Conservation (phyloP, 345 rosid species). For the Gossypioides kirkii region DNA sequence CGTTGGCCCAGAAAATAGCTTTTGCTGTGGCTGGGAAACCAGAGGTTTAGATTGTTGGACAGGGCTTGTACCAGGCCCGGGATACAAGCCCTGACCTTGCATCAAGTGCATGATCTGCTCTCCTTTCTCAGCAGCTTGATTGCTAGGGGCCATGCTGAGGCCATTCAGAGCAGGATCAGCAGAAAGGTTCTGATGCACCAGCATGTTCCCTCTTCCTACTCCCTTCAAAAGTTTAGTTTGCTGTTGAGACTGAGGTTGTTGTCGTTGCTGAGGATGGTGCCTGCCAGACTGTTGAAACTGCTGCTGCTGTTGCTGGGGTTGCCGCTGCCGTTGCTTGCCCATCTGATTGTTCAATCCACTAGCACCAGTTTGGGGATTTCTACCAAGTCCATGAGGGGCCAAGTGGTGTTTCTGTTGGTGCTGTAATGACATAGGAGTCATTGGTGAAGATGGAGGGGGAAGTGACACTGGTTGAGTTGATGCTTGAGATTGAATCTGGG, state of each 20-base stretch:
- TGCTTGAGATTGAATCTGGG: conserved; percentile 62
- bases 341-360: conserved; percentile 64
- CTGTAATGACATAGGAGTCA: conserved; percentile 50
- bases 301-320: conserved; percentile 43
- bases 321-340: conserved; percentile 84
- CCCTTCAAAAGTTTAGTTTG: conserved; percentile 73
- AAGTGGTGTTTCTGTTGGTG: conserved; percentile 60
- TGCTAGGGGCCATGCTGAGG: conserved; percentile 44
- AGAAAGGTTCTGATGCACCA: conserved; percentile 54
- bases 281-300: conserved; percentile 82
- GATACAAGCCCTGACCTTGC: conserved; percentile 59
- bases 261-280: conserved; percentile 86
- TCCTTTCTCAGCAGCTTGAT: conserved; percentile 67
- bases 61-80: conserved; percentile 50
- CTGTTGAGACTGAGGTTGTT: conserved; percentile 53
- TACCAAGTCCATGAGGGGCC: conserved; percentile 50
- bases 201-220: conserved; percentile 73
- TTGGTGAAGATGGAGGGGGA: conserved; percentile 51
- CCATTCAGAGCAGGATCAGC: conserved; percentile 78
- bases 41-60: conserved; percentile 59
- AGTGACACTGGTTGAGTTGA: conserved; percentile 52
- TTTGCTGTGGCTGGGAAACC: conserved; percentile 52
- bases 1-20: conserved; percentile 43
- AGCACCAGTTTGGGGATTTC: conserved; percentile 53
- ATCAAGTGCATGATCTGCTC: conserved; percentile 49